A percentile compares a stretch with the other conserved stretches of the same genome.
phyloP scores from a whole-genome alignment of 1,284 basidiomycete genomes.

The Anthracocystis walkeri region DNA sequence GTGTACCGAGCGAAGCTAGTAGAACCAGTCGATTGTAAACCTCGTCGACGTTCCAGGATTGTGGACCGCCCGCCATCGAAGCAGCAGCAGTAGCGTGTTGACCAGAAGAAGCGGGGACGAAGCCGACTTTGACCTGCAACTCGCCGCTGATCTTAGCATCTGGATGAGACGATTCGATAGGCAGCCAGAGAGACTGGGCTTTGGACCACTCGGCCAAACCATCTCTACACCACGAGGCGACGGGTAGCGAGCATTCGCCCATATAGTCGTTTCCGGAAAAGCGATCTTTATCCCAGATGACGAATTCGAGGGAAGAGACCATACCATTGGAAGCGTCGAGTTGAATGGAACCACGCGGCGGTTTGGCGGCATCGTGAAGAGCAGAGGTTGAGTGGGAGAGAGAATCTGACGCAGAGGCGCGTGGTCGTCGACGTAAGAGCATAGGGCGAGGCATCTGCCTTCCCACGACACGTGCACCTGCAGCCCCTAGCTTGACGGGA shows the following conservation, averaged over 20 bases:
- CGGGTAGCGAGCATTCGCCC: constrained; percentile 82
- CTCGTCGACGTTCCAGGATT: constrained; percentile 41
- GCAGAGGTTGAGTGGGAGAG: constrained; percentile 8
- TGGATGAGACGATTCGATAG: constrained; percentile 53
- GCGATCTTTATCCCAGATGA: constrained; percentile 91
- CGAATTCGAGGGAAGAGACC: constrained; percentile 76
- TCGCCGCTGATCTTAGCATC: constrained; percentile 53
- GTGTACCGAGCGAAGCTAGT: constrained; percentile 31
- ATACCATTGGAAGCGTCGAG: constrained; percentile 50
- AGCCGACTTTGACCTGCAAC: constrained; percentile 58
- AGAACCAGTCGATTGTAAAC: constrained; percentile 53
- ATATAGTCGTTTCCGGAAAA: constrained; percentile 84
- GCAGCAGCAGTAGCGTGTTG: not conserved
- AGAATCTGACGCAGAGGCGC: constrained; percentile 12
- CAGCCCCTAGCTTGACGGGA: constrained; percentile 55
- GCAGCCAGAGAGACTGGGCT: constrained; percentile 50
- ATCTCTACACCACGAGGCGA: constrained; percentile 82
- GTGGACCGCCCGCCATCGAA: constrained; percentile 3
- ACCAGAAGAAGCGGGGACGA: constrained; percentile 30
- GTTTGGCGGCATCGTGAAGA: constrained; percentile 12
- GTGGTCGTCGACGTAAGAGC: constrained; percentile 29
- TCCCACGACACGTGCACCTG: constrained; percentile 55
- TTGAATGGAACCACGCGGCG: constrained; percentile 46
- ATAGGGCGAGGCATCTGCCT: constrained; percentile 59
- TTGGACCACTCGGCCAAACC: constrained; percentile 41